Percentiles rank a stretch among this genome's conserved stretches.
Evolutionary conservation across 2,329 filamentous ascomycete genomes (phyloP).

Genomic region (Cytospora piceicola): DNA sequence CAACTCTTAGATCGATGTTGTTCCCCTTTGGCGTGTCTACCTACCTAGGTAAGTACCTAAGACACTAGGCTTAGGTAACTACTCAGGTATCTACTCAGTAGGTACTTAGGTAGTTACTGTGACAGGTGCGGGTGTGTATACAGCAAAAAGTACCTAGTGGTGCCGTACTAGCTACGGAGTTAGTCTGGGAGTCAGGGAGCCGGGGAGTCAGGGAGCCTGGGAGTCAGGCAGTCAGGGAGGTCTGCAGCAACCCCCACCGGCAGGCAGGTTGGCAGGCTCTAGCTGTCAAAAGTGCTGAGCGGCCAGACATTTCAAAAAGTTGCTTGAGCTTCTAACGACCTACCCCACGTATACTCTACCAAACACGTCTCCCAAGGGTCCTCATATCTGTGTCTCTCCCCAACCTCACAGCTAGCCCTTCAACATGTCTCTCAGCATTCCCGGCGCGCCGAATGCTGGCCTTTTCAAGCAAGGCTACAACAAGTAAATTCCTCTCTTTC

Average conservation of each 20-base stretch:
- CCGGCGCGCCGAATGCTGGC: constrained; percentile 87
- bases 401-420: constrained; percentile 21
- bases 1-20: neutral
- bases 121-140: neutral
- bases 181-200: neutral
- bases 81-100: too few species aligned
- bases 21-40: neutral
- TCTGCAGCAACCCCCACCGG: constrained; percentile 2
- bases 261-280: constrained; percentile 1
- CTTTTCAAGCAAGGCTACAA: constrained; percentile 97
- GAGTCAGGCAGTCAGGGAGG: neutral
- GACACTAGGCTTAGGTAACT: too few species aligned
- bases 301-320: constrained; percentile 26
- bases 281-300: constrained; percentile 8
- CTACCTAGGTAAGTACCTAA: neutral
- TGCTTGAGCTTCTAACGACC: constrained; percentile 6
- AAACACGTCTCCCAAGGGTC: constrained; percentile 23
- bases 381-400: constrained; percentile 2
- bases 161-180: neutral
- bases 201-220: neutral
- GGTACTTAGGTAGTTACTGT: neutral
- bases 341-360: constrained; percentile 24
- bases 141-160: neutral
- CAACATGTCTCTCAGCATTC: constrained; percentile 93
- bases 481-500: constrained; percentile 64